A percentile compares a stretch with the other conserved stretches of the same genome.
Conservation (phyloP, 345 rosid genomes). For the Populus euphratica region DNA sequence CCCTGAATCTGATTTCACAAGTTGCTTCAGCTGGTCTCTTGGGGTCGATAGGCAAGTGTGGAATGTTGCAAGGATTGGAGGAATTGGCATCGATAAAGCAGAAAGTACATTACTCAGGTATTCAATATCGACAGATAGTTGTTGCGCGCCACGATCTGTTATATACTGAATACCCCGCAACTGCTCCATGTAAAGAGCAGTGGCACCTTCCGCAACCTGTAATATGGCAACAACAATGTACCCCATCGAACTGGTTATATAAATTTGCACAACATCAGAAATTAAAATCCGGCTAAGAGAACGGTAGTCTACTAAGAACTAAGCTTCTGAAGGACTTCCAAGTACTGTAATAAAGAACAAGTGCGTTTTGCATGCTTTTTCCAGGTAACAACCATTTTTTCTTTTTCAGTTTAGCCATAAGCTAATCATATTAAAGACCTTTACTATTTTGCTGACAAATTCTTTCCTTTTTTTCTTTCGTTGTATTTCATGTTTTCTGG, state of each 20-base stretch:
- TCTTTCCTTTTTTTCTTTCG: too few species aligned
- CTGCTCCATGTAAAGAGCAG: conserved; percentile 90
- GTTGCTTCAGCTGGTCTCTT: conserved; percentile 66
- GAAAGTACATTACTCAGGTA: conserved; percentile 93
- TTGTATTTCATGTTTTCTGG: too few species aligned
- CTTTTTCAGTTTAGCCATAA: not conserved
- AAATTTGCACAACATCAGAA: too few species aligned
- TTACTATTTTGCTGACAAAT: not conserved
- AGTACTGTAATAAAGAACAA: not conserved
- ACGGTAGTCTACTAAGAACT: too few species aligned
- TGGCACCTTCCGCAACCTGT: conserved; percentile 95
- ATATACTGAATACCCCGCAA: conserved; percentile 79
- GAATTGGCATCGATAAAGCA: conserved; percentile 84
- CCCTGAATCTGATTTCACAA: conserved; percentile 64
- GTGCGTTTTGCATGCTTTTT: not conserved
- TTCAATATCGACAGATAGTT: conserved; percentile 84
- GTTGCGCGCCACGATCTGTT: conserved; percentile 91
- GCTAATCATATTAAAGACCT: not conserved
- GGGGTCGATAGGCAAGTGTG: conserved; percentile 84
- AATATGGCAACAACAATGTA: not conserved
- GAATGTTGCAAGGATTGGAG: conserved; percentile 69
- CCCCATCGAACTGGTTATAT: not conserved
- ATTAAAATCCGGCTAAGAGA: too few species aligned
- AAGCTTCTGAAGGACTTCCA: not conserved
- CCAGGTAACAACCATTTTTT: not conserved